phyloP scores from a whole-genome alignment of 2,329 filamentous ascomycete species.

The Decorospora gaudefroyi region DNA sequence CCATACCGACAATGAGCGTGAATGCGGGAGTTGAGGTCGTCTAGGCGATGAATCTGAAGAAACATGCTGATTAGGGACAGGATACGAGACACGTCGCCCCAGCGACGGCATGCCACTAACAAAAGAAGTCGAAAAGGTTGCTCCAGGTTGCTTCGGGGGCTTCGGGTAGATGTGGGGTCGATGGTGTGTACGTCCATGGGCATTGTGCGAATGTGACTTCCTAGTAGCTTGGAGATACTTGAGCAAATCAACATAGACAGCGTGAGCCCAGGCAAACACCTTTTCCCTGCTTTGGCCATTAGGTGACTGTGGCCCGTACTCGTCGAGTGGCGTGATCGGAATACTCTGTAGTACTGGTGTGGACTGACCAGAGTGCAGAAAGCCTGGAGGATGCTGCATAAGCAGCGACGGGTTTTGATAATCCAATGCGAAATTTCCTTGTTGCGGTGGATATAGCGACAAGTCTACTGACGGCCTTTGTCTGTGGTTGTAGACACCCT shows the following conservation, averaged over 20 bases:
- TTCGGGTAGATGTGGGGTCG: constrained; percentile 66
- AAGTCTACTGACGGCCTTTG: constrained; percentile 32
- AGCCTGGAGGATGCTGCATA: constrained; percentile 33
- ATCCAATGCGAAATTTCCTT: constrained; percentile 31
- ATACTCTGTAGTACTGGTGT: constrained; percentile 34
- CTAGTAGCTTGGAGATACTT: constrained; percentile 54
- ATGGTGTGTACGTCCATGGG: constrained; percentile 50
- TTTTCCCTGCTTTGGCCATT: constrained; percentile 52
- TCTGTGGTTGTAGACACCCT: constrained; percentile 29
- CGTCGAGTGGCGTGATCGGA: constrained; percentile 31
- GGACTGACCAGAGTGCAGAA: constrained; percentile 38
- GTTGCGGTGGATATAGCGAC: constrained; percentile 31
- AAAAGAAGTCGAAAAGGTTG: constrained; percentile 53
- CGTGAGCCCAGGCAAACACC: constrained; percentile 53
- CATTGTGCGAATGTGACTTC: constrained; percentile 48
- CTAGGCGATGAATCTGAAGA: constrained; percentile 27
- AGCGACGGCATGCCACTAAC: constrained; percentile 36
- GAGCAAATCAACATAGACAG: constrained; percentile 56
- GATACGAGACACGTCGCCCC: constrained; percentile 40
- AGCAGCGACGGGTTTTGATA: constrained; percentile 34
- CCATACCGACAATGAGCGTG: constrained; percentile 41
- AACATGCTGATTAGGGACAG: constrained; percentile 30
- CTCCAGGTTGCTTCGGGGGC: constrained; percentile 61
- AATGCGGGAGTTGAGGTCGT: constrained; percentile 30
- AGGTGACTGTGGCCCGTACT: constrained; percentile 50